These are phyloP conservation scores for Pseudogymnoascus sp. DNA, from an alignment of 2,329 filamentous ascomycete species.

Conservation along the genomic window DNA sequence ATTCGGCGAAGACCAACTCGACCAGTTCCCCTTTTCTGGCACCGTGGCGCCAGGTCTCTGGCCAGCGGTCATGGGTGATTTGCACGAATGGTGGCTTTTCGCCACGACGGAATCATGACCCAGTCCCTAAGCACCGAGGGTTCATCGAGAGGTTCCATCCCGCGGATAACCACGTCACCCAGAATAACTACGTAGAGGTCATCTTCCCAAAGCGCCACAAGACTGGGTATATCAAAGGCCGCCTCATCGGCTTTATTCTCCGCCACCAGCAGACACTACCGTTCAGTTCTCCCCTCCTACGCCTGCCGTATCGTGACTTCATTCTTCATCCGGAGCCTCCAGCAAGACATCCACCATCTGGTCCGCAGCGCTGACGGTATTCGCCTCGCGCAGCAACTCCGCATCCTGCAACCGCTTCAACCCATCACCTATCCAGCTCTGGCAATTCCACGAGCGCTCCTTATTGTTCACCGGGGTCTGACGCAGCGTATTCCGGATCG, in stretches of 20 bases:
- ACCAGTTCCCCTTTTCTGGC: conserved; percentile 12
- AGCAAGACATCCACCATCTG: conserved; percentile 9
- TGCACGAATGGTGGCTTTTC: not conserved
- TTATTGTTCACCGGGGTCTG: conserved; percentile 8
- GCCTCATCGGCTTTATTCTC: not conserved
- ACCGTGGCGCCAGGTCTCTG: conserved; percentile 18
- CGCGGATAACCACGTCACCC: not conserved
- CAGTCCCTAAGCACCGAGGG: not conserved
- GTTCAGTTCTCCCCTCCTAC: not conserved
- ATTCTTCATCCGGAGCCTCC: conserved; percentile 11
- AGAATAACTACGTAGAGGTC: conserved; percentile 8
- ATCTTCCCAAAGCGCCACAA: conserved; percentile 6
- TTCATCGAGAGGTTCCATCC: not conserved
- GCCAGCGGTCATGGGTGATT: conserved; percentile 23
- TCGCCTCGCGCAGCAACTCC: not conserved
- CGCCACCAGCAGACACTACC: not conserved
- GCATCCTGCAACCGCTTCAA: not conserved
- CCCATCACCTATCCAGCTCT: conserved; percentile 12
- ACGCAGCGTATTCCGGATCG: conserved; percentile 9
- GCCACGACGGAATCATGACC: not conserved
- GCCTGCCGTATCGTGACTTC: not conserved
- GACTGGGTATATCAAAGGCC: conserved; percentile 7
- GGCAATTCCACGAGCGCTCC: conserved; percentile 11
- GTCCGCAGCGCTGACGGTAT: not conserved
- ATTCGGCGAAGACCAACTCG: conserved; percentile 15